Conservation (phyloP, 768 basidiomycete genomes). For the Mycena maculata region DNA sequence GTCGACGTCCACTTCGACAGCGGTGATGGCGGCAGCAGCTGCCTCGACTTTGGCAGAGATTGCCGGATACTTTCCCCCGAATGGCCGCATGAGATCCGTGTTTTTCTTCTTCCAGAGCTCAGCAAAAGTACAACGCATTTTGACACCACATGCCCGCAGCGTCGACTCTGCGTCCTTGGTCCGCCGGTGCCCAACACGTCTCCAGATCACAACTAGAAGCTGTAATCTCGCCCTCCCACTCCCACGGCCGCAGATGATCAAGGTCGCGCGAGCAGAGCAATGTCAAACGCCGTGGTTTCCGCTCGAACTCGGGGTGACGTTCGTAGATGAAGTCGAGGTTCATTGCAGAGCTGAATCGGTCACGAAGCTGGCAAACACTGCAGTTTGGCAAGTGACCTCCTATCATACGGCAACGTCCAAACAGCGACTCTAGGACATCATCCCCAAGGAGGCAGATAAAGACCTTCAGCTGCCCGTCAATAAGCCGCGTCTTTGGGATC, state of each 20-base stretch:
- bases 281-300: constrained; percentile 34
- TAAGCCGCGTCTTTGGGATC: constrained; percentile 36
- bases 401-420: constrained; percentile 38
- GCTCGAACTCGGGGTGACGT: constrained; percentile 36
- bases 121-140: no score
- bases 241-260: constrained; percentile 41
- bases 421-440: constrained; percentile 44
- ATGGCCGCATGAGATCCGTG: no score
- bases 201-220: constrained; percentile 34
- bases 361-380: background rate
- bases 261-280: constrained; percentile 31
- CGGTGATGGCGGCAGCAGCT: no score
- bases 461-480: constrained; percentile 32
- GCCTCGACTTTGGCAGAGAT: no score
- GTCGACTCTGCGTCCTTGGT: no score
- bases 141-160: no score
- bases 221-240: constrained; percentile 36
- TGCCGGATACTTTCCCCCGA: no score
- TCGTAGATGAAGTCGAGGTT: constrained; percentile 36
- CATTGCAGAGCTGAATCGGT: constrained; percentile 37
- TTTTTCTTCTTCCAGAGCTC: no score
- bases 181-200: constrained; percentile 34
- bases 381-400: background rate
- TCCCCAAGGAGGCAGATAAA: constrained; percentile 41
- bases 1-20: no score